Evolutionary conservation across 768 basidiomycete genomes (phyloP).

Genomic region (Boletus coccyginus): DNA sequence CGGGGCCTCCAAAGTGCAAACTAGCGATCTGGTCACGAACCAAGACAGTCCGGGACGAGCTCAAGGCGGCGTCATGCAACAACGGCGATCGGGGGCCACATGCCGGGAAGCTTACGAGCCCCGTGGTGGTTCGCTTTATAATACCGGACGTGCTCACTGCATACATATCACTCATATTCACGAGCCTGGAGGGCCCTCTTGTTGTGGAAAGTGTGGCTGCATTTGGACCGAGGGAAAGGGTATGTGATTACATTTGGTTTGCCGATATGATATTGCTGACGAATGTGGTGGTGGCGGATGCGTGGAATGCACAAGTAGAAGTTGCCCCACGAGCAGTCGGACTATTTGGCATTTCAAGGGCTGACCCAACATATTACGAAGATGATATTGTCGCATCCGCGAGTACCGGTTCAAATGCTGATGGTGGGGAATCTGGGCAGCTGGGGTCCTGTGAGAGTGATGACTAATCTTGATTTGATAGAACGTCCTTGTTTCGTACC

Average conservation of each 20-base stretch:
- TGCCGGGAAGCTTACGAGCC: conserved; percentile 17
- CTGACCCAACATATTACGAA: conserved; percentile 65
- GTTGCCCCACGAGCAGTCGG: conserved; percentile 65
- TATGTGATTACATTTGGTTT: conserved; percentile 20
- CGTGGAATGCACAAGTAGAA: conserved; percentile 40
- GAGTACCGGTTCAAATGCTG: conserved; percentile 50
- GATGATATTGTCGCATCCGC: conserved; percentile 54
- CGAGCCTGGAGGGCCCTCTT: conserved; percentile 35
- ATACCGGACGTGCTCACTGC: conserved; percentile 66
- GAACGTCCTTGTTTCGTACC: conserved; percentile 56
- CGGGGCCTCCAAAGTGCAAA: conserved; percentile 26
- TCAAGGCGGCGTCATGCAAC: background rate
- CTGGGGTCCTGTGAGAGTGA: background rate
- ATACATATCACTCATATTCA: conserved; percentile 53
- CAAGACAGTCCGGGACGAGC: conserved; percentile 9
- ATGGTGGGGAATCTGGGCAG: conserved; percentile 38
- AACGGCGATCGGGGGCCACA: conserved; percentile 5
- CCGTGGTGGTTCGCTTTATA: conserved; percentile 51
- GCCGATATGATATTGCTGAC: conserved; percentile 1
- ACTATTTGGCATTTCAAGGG: conserved; percentile 59
- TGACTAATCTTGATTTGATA: conserved; percentile 20
- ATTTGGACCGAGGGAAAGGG: conserved; percentile 74
- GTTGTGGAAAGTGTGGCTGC: conserved; percentile 62
- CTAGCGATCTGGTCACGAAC: conserved; percentile 57
- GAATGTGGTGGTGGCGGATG: background rate